These are phyloP conservation scores for Pythium aquatile DNA, from an alignment of 352 stramenopile genomes.

Conservation along the genomic window DNA sequence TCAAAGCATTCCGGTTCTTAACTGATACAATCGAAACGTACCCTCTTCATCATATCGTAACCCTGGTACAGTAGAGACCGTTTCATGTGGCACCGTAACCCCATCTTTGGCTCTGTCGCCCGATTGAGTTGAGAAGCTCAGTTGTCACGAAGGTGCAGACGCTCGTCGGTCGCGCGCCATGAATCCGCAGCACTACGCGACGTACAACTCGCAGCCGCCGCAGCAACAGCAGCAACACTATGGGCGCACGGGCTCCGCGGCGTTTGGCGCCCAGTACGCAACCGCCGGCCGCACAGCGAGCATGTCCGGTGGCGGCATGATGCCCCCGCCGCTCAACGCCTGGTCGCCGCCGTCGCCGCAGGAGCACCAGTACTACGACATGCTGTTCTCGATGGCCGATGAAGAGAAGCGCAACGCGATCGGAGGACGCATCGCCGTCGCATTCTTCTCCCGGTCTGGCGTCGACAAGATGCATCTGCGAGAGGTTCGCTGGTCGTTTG, in stretches of 20 bases:
- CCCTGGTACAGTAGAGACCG: background rate
- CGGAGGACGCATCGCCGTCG: conserved; percentile 85
- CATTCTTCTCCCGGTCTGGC: conserved; percentile 92
- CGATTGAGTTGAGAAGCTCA: conserved; percentile 8
- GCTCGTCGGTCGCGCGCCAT: conserved; percentile 16
- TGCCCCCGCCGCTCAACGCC: conserved; percentile 31
- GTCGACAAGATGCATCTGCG: conserved; percentile 81
- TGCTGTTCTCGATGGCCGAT: conserved; percentile 90
- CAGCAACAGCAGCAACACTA: conserved; percentile 44
- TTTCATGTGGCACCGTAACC: background rate
- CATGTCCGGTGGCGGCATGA: conserved; percentile 15
- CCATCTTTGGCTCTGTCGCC: conserved; percentile 4
- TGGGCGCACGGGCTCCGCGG: conserved; percentile 34
- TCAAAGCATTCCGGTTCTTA: conserved; percentile 12
- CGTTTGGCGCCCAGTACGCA: conserved; percentile 34
- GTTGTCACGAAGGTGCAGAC: background rate
- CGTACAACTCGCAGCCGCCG: conserved; percentile 31
- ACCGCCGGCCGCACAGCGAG: conserved; percentile 32
- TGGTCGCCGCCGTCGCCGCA: conserved; percentile 59
- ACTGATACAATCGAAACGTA: conserved; percentile 4
- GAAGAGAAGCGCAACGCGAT: conserved; percentile 80
- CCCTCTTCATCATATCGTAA: background rate
- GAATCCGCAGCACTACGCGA: conserved; percentile 61
- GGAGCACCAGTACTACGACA: conserved; percentile 89
- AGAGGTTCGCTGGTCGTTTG: conserved; percentile 41